Conservation (phyloP, 2,329 filamentous ascomycete species). For the Cladobotryum protrusum region DNA sequence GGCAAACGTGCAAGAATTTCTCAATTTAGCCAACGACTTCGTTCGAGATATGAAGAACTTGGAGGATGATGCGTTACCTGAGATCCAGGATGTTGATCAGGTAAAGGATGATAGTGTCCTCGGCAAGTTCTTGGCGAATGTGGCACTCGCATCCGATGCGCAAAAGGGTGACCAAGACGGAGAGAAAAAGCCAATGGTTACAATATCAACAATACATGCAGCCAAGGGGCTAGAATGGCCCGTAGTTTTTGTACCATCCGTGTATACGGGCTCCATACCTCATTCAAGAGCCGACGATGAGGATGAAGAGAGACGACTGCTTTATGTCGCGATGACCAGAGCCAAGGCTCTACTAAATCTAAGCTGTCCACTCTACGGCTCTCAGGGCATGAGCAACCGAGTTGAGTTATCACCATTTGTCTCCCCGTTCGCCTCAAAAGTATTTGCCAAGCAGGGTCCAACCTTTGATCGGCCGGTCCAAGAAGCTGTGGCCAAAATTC, state of each 20-base stretch:
- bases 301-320: slow-evolving; percentile 78
- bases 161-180: slow-evolving; percentile 56
- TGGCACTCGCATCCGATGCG: slow-evolving; percentile 76
- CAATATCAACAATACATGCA: slow-evolving; percentile 92
- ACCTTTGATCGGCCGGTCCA: slow-evolving; percentile 58
- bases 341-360: slow-evolving; percentile 82
- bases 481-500: slow-evolving; percentile 62
- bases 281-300: slow-evolving; percentile 79
- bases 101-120: slow-evolving; percentile 57
- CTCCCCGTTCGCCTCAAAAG: slow-evolving; percentile 34
- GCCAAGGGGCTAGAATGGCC: slow-evolving; percentile 97
- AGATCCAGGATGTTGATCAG: slow-evolving; percentile 67
- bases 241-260: slow-evolving; percentile 83
- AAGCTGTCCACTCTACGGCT: slow-evolving; percentile 67
- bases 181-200: slow-evolving; percentile 59
- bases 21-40: slow-evolving; percentile 72
- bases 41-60: slow-evolving; percentile 35
- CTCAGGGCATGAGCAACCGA: slow-evolving; percentile 49
- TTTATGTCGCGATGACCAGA: slow-evolving; percentile 96
- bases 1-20: slow-evolving; percentile 86
- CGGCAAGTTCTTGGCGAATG: slow-evolving; percentile 79
- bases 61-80: slow-evolving; percentile 53
- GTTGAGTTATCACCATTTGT: slow-evolving; percentile 70
- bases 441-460: slow-evolving; percentile 58
- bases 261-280: slow-evolving; percentile 85